Base-by-base conservation (phyloP, 257 asterid genomes). In the Solanum corneliomulleri region DNA sequence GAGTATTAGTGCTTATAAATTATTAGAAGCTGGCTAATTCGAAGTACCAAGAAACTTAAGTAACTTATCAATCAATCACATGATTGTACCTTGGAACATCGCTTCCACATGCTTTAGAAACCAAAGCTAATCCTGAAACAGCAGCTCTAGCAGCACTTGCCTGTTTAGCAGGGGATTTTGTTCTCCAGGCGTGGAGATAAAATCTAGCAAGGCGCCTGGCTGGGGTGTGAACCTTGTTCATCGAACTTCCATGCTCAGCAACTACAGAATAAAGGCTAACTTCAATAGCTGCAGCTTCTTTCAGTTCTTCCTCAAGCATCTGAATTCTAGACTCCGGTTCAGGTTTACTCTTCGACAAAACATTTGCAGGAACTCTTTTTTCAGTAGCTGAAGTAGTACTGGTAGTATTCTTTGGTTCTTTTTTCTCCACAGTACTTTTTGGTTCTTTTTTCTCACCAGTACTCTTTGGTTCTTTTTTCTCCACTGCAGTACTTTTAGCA, bases 81-180 rank as follows among this genome's bases (percentile, higher is more conserved):
- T 41, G 78, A 66, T 20, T 47, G 81, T 90, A 97, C 98, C 99
- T 94, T 25, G 98, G 91, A 72, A 95, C 98, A 86, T 97, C 99
- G 41, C 95, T 93, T 85, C 99, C 98, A 82, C 99, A 97, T 41
- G 98, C 95, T 92, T 92, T 97, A 71, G 98, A 94, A 89, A 97
- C 98, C 89, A 95, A 90, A 88, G 95, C 92, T 68, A 97, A 70
- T 29, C 99, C 99, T 31, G 98, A 95, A 52, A 94, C 89, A n/a
- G 92, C 92, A 82, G 98, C 96, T 90, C 96, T 91, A 29, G 98
- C 98, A 20, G 96, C 95, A 87, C 97, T 90, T 58, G 98, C 98
- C 71, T 93, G 94, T 91, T 92, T 95, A 83, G 94, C 93, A 75
- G 89, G 93, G 71, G 93, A 91, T 9, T 92, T 91, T 85, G 85